phyloP scores from a whole-genome alignment of 345 rosid species.

The Mercurialis annua region DNA sequence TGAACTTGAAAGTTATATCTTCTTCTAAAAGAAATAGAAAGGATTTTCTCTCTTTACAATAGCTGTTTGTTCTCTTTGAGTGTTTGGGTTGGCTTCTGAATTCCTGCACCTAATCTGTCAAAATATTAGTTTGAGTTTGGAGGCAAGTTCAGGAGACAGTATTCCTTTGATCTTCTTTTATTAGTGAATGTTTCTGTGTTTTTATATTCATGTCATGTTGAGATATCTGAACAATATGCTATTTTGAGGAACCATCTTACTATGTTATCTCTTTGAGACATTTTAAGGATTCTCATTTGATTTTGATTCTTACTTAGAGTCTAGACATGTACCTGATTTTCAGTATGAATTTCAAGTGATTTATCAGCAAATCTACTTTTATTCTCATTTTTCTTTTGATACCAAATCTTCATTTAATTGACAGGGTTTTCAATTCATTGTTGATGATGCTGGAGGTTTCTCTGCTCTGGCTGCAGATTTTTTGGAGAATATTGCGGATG shows the following conservation, averaged over 20 bases:
- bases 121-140: not conserved
- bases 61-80: not conserved
- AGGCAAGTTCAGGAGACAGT: not conserved
- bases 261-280: not conserved
- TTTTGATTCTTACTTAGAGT: not conserved
- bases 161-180: not conserved
- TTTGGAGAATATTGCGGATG: conserved; percentile 80
- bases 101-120: not conserved
- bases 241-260: not conserved
- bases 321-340: not conserved
- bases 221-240: not conserved
- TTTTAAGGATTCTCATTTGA: not conserved
- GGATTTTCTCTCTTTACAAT: not conserved
- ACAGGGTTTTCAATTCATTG: conserved; percentile 89
- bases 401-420: conserved; percentile 16
- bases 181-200: not conserved
- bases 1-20: not conserved
- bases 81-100: conserved; percentile 2
- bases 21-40: not conserved
- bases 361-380: not conserved
- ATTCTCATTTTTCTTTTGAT: conserved; percentile 14
- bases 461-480: conserved; percentile 76
- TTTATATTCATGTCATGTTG: not conserved
- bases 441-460: conserved; percentile 89
- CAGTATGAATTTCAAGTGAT: not conserved